phyloP scores from a whole-genome alignment of 2,329 filamentous ascomycete species.

The Alternaria brassicae region DNA sequence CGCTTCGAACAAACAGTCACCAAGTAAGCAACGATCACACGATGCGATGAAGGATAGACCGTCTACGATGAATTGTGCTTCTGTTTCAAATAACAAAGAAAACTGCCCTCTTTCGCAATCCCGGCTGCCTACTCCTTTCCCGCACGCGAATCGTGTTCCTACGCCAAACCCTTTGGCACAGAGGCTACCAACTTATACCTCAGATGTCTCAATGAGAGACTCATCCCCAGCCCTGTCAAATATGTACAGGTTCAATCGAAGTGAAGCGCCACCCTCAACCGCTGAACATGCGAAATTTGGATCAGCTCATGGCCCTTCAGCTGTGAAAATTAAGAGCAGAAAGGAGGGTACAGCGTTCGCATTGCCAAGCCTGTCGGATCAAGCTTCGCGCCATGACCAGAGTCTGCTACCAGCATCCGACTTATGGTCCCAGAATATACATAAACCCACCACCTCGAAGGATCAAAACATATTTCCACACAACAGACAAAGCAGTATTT shows the following conservation, averaged over 20 bases:
- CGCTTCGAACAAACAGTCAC: constrained; percentile 17
- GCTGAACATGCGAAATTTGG: constrained; percentile 18
- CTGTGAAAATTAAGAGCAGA: constrained; percentile 28
- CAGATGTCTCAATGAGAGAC: constrained; percentile 35
- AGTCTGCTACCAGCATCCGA: constrained; percentile 7
- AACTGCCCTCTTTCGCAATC: constrained; percentile 19
- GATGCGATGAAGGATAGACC: constrained; percentile 8
- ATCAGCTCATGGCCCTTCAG: constrained; percentile 26
- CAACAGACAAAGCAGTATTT: not conserved
- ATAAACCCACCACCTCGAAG: not conserved
- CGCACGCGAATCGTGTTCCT: constrained; percentile 20
- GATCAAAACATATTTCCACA: constrained; percentile 1
- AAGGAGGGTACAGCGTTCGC: constrained; percentile 34
- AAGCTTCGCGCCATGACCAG: constrained; percentile 25
- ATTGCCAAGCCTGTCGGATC: constrained; percentile 10
- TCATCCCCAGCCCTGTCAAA: constrained; percentile 27
- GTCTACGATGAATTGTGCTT: constrained; percentile 10
- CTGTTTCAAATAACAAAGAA: constrained; percentile 28
- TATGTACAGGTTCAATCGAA: constrained; percentile 16
- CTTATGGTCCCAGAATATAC: not conserved
- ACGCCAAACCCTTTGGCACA: constrained; percentile 32
- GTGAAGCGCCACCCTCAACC: constrained; percentile 3
- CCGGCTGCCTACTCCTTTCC: constrained; percentile 18
- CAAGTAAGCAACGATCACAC: constrained; percentile 6
- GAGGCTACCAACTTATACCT: constrained; percentile 15